Conservation (phyloP, 371 early-diverging fungal species). For the Mortierella sp. region DNA sequence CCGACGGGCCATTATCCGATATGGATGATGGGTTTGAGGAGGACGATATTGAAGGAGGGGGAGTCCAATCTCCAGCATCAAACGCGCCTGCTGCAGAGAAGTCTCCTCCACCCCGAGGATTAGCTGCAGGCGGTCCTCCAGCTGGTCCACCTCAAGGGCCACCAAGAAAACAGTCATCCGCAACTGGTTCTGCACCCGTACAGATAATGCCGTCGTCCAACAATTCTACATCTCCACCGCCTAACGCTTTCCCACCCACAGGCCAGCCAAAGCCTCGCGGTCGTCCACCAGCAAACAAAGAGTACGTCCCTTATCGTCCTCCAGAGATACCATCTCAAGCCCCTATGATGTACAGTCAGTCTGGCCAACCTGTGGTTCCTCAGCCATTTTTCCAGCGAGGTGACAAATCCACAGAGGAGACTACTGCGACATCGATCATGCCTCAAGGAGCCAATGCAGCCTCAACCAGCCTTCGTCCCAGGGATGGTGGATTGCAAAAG, state of each 20-base stretch:
- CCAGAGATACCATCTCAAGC: conserved; percentile 53
- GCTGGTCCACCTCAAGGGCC: conserved; percentile 45
- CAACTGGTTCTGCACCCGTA: conserved; percentile 28
- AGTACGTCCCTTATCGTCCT: conserved; percentile 40
- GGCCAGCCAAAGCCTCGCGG: conserved; percentile 27
- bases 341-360: conserved; percentile 47
- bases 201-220: conserved; percentile 35
- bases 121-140: conserved; percentile 36
- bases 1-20: conserved; percentile 35
- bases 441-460: conserved; percentile 34
- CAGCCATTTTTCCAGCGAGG: conserved; percentile 30
- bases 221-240: conserved; percentile 49
- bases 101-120: conserved; percentile 17
- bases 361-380: conserved; percentile 35
- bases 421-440: conserved; percentile 21
- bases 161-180: conserved; percentile 27
- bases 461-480: conserved; percentile 45
- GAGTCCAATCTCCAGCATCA: not conserved
- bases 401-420: conserved; percentile 11
- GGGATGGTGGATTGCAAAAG: conserved; percentile 47
- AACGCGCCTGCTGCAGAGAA: conserved; percentile 4
- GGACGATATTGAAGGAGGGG: conserved; percentile 48
- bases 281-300: conserved; percentile 45
- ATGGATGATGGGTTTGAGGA: conserved; percentile 22
- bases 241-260: conserved; percentile 37